Conservation (phyloP, 1,284 basidiomycete genomes). For the Leccinum fuscescens region DNA sequence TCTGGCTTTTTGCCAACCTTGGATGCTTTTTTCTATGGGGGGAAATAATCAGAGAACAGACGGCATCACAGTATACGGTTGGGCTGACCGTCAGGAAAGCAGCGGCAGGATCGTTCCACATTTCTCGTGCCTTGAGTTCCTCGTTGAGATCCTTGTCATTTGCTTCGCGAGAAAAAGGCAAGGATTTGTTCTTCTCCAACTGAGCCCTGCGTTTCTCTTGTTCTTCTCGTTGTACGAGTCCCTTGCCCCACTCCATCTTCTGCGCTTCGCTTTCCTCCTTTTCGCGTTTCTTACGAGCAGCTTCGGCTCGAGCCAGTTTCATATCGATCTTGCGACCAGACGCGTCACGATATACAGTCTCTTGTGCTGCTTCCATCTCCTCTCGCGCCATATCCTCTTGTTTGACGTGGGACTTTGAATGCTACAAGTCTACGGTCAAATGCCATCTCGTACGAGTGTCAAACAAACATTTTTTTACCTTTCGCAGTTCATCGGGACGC, state of each 20-base stretch:
- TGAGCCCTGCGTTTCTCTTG: constrained; percentile 62
- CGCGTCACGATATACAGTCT: constrained; percentile 93
- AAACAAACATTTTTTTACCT: constrained; percentile 29
- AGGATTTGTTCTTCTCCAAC: constrained; percentile 63
- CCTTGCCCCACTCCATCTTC: constrained; percentile 97
- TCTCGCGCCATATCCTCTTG: constrained; percentile 44
- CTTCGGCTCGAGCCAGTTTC: constrained; percentile 80
- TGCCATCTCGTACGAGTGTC: neutral
- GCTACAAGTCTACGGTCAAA: constrained; percentile 15
- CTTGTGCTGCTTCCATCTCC: constrained; percentile 67
- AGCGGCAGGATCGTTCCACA: constrained; percentile 95
- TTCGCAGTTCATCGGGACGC: constrained; percentile 62
- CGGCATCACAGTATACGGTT: neutral
- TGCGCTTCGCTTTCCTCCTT: constrained; percentile 80
- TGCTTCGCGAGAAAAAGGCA: constrained; percentile 73
- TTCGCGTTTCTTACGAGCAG: constrained; percentile 73
- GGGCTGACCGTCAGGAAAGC: constrained; percentile 82
- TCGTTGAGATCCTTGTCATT: constrained; percentile 87
- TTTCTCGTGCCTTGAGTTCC: constrained; percentile 72
- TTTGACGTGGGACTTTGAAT: constrained; percentile 42
- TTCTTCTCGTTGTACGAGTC: constrained; percentile 83
- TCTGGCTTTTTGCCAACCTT: constrained; percentile 80
- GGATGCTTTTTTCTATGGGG: constrained; percentile 60
- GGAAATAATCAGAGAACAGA: constrained; percentile 4
- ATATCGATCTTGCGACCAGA: constrained; percentile 88